phyloP scores from a whole-genome alignment of 2,329 filamentous ascomycete genomes.

The Pseudocercospora fuligena region DNA sequence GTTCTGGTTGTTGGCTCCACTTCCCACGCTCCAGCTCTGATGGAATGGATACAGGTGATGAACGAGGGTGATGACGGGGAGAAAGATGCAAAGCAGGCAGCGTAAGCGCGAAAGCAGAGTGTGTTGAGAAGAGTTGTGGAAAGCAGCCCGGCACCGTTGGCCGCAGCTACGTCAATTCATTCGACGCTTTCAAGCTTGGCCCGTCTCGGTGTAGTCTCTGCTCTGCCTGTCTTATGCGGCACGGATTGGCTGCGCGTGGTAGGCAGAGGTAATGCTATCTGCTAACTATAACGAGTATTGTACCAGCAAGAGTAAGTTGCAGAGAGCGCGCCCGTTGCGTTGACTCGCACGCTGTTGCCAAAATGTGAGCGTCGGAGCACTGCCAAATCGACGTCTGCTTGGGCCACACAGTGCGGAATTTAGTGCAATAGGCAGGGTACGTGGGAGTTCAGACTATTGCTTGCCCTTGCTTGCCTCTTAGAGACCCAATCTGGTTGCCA shows the following conservation, averaged over 20 bases:
- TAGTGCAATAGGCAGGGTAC: slow-evolving; percentile 10
- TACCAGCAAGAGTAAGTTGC: not conserved
- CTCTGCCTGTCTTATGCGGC: not conserved
- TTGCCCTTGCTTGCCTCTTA: slow-evolving; percentile 13
- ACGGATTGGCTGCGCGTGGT: not conserved
- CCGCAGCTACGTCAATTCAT: not conserved
- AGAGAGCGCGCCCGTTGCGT: not conserved
- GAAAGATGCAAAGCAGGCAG: not conserved
- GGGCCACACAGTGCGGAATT: slow-evolving; percentile 14
- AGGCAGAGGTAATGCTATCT: not conserved
- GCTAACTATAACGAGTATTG: not conserved
- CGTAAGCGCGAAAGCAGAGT: not conserved
- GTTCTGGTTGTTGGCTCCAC: not conserved
- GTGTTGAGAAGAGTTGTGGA: not conserved
- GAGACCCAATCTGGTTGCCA: slow-evolving; percentile 11
- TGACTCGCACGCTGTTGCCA: not conserved
- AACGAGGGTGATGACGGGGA: not conserved
- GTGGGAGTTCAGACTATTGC: slow-evolving; percentile 9
- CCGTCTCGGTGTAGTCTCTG: not conserved
- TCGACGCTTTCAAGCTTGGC: not conserved
- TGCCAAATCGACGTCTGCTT: slow-evolving; percentile 2
- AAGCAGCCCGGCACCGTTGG: not conserved
- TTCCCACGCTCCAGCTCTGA: slow-evolving; percentile 3
- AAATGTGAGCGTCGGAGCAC: not conserved
- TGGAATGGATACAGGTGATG: not conserved